phyloP scores from a whole-genome alignment of 2,329 filamentous ascomycete species.

The Neofusicoccum sp. region DNA sequence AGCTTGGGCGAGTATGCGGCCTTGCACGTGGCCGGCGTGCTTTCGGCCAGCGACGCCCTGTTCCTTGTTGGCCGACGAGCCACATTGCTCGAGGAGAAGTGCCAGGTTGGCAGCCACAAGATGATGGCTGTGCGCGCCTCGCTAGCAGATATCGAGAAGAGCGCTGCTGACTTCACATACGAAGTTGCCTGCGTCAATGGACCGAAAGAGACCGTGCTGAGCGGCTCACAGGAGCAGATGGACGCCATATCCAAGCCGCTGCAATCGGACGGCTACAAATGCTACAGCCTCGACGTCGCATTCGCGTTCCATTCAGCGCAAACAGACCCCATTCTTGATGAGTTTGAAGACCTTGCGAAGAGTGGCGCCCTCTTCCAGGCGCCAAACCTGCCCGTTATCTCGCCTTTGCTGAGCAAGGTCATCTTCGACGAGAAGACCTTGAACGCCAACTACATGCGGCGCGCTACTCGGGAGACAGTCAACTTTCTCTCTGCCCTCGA shows the following conservation, averaged over 20 bases:
- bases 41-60: constrained; percentile 37
- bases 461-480: constrained; percentile 36
- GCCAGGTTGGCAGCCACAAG: constrained; percentile 27
- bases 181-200: constrained; percentile 38
- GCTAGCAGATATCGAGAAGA: background rate
- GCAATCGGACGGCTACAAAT: constrained; percentile 19
- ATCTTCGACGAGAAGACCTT: constrained; percentile 42
- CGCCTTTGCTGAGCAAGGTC: constrained; percentile 48
- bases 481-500: constrained; percentile 46
- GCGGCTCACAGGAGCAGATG: constrained; percentile 28
- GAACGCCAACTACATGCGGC: constrained; percentile 43
- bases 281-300: constrained; percentile 25
- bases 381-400: constrained; percentile 44
- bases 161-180: background rate
- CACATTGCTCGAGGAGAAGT: constrained; percentile 31
- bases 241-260: constrained; percentile 20
- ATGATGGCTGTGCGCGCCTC: constrained; percentile 28
- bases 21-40: constrained; percentile 38
- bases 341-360: constrained; percentile 40
- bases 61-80: constrained; percentile 41
- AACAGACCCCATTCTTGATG: constrained; percentile 48
- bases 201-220: constrained; percentile 33
- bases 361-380: constrained; percentile 29
- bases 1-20: constrained; percentile 46
- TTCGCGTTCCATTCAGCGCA: constrained; percentile 32